Conservation (phyloP, 768 basidiomycete species). For the Trametes villosa region DNA sequence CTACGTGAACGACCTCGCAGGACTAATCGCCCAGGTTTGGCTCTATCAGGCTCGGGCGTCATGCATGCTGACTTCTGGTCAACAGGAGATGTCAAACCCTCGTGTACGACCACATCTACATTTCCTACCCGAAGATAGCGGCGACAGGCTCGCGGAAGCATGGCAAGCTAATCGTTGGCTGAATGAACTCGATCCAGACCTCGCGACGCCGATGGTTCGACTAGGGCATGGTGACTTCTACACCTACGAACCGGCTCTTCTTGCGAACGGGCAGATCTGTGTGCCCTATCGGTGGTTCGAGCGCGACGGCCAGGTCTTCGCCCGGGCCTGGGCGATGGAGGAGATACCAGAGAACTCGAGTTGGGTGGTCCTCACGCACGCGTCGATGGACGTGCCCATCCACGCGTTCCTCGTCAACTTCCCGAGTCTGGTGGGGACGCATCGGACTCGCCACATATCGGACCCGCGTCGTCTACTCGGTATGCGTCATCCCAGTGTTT, state of each 20-base stretch:
- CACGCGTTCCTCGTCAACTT: neutral
- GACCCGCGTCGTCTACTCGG: conserved; percentile 7
- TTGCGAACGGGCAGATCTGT: neutral
- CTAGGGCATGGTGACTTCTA: neutral
- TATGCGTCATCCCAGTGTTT: neutral
- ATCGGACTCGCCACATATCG: neutral
- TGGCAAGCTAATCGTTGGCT: conserved; percentile 13
- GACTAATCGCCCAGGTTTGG: conserved; percentile 8
- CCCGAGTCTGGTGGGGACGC: neutral
- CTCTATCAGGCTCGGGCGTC: neutral
- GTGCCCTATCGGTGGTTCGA: conserved; percentile 11
- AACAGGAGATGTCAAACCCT: conserved; percentile 21
- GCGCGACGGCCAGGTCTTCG: neutral
- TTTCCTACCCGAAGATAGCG: conserved; percentile 4
- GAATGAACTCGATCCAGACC: conserved; percentile 7
- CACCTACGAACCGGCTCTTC: conserved; percentile 5
- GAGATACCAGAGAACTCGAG: neutral
- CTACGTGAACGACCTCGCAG: conserved; percentile 10
- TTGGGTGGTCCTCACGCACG: neutral
- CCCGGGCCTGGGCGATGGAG: neutral
- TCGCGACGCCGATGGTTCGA: conserved; percentile 6
- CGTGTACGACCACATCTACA: conserved; percentile 10
- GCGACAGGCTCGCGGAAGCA: neutral
- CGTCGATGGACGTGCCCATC: neutral
- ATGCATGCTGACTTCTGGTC: neutral